Evolutionary conservation across 169 alveolate species (phyloP).

Genomic region (Babesia caballi): DNA sequence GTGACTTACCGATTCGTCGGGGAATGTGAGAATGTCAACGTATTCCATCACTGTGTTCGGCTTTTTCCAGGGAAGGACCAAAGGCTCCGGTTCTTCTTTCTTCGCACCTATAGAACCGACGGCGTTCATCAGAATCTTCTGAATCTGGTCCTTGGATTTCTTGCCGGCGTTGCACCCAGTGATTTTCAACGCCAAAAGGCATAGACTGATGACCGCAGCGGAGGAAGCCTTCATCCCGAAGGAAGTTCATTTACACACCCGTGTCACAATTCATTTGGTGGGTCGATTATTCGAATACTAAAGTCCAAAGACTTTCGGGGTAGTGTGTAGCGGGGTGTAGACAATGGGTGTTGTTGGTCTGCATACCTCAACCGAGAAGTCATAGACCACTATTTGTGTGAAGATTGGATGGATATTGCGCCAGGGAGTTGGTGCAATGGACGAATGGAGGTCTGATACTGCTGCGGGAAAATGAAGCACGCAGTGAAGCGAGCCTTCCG

Average conservation of each 20-base stretch:
- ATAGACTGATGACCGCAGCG: background rate
- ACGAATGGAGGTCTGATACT: no score
- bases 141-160: conserved; percentile 32
- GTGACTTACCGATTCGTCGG: conserved; percentile 26
- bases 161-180: background rate
- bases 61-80: conserved; percentile 52
- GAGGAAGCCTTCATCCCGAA: background rate
- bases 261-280: no score
- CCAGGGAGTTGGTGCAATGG: no score
- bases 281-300: no score
- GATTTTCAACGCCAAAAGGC: background rate
- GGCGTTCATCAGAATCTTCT: conserved; percentile 32
- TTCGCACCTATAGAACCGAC: background rate
- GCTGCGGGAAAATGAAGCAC: conserved; percentile 6
- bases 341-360: no score
- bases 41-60: conserved; percentile 37
- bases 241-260: no score
- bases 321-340: no score
- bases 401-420: no score
- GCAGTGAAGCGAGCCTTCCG: background rate
- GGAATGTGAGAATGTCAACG: conserved; percentile 17
- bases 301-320: no score
- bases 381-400: no score
- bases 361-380: no score
- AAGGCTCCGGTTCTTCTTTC: conserved; percentile 15